Evolutionary conservation across 1,139 yeast species (phyloP), one percentile per base, ranked within the genome.

Genomic region (Scheffersomyces stambukii): DNA sequence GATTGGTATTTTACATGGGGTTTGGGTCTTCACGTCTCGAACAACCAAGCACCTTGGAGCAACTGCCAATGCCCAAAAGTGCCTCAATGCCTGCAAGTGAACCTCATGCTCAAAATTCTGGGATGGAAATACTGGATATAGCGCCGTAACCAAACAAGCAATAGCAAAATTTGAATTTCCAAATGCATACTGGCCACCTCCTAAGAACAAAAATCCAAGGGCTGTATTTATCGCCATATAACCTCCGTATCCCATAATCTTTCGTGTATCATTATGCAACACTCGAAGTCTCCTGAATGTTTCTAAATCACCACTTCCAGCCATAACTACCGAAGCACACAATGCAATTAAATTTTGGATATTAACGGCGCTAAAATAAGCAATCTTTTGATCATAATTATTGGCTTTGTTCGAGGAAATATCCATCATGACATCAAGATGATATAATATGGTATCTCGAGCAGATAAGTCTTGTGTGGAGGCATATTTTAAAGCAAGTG

Each of bases 181-280:
- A 39, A 91, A 74, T 0, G 95, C 91, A 56, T 77, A 86, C 51
- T 86, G 96, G 0, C 97, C 96, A 4, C 96, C 94, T 0, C 96
- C 96, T 24, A 91, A 57, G 48, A 91, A 89, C 32, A 91, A 59
- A 42, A 89, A 77, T 1, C 99, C 99, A 26, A 91, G 57, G 0
- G 95, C 85, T 64, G 85, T 72, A 45, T 83, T 86, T 3, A 80
- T 68, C 0, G 93, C 88, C 77, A 85, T 75, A 48, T 74, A 84
- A 37, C 77, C 74, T 0, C 95, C 95, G 52, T 73, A 86, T 3
- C 67, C 65, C 31, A 65, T 57, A 11, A 62, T 64, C 19, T 60
- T 61, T 23, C 59, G 64, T 0, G 76, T 69, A 16, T 70, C 70
- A 13, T 75, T 81, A 49, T 85, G 86, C 20, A 86, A 54, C 13